phyloP scores from a whole-genome alignment of 495 filamentous ascomycete genomes.

The Xylaria sp. region DNA sequence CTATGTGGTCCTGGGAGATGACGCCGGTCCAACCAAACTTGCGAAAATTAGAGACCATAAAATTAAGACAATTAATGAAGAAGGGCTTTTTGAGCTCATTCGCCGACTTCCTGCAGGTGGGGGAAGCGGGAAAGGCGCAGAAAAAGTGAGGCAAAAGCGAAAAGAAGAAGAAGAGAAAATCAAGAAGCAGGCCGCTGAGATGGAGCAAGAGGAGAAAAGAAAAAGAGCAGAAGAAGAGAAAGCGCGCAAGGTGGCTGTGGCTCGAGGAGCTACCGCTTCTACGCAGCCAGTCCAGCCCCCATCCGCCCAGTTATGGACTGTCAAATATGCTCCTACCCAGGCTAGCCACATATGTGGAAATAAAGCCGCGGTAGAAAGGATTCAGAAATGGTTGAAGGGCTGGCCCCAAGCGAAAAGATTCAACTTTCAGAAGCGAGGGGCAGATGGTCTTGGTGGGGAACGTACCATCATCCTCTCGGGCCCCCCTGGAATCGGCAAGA shows the following conservation, averaged over 20 bases:
- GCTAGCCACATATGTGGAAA: constrained; percentile 94
- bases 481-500: constrained; percentile 97
- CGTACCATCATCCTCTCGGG: constrained; percentile 92
- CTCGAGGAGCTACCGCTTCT: constrained; percentile 47
- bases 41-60: constrained; percentile 76
- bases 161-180: constrained; percentile 81
- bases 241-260: constrained; percentile 54
- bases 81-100: constrained; percentile 90
- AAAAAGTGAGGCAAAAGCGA: constrained; percentile 79
- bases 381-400: constrained; percentile 83
- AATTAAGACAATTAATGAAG: constrained; percentile 91
- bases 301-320: constrained; percentile 86
- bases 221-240: constrained; percentile 57
- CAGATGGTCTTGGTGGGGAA: constrained; percentile 78
- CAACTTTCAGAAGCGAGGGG: constrained; percentile 77
- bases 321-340: constrained; percentile 88
- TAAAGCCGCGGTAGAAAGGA: constrained; percentile 85
- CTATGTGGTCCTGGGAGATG: constrained; percentile 88
- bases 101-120: constrained; percentile 82
- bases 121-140: constrained; percentile 85
- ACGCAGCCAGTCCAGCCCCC: constrained; percentile 47
- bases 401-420: constrained; percentile 78
- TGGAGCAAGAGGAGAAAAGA: constrained; percentile 71
- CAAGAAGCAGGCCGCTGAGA: constrained; percentile 76
- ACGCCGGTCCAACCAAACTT: constrained; percentile 95